Conservation (phyloP, 129 eudicot genomes). For the Dittrichia graveolens region DNA sequence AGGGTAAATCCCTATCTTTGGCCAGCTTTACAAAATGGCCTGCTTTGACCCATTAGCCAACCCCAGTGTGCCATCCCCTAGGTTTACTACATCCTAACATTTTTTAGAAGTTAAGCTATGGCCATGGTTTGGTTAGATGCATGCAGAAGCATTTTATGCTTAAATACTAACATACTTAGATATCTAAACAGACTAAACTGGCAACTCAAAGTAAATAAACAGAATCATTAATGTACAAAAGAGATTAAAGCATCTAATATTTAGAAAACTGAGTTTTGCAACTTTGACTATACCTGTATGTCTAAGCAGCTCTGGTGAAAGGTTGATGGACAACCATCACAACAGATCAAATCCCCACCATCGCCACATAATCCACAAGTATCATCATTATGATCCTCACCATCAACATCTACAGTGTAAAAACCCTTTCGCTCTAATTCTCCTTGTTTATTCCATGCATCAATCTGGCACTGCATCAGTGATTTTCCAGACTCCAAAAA, state of each 20-base stretch:
- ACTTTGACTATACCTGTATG: conserved; percentile 49
- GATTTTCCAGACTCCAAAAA: conserved; percentile 68
- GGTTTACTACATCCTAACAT: too few relatives aligned
- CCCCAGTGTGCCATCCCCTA: too few relatives aligned
- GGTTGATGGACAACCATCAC: conserved; percentile 97
- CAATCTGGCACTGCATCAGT: conserved; percentile 69
- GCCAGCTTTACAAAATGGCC: too few relatives aligned
- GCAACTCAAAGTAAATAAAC: not conserved
- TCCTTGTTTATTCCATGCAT: conserved; percentile 81
- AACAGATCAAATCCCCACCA: conserved; percentile 92
- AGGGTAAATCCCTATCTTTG: too few relatives aligned
- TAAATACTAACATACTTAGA: not conserved
- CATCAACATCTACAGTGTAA: conserved; percentile 55
- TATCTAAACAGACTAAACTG: not conserved
- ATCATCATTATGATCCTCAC: conserved; percentile 92
- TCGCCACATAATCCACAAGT: conserved; percentile 87
- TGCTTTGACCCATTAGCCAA: too few relatives aligned
- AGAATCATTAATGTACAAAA: not conserved
- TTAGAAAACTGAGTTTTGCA: conserved; percentile 1
- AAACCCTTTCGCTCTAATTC: conserved; percentile 57
- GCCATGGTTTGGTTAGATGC: not conserved
- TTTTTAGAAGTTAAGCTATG: too few relatives aligned
- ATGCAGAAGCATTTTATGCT: not conserved
- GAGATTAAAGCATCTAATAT: not conserved
- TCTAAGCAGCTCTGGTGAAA: conserved; percentile 88